phyloP scores from a whole-genome alignment of 164 flowering plant species.

The Vitis amurensis region DNA sequence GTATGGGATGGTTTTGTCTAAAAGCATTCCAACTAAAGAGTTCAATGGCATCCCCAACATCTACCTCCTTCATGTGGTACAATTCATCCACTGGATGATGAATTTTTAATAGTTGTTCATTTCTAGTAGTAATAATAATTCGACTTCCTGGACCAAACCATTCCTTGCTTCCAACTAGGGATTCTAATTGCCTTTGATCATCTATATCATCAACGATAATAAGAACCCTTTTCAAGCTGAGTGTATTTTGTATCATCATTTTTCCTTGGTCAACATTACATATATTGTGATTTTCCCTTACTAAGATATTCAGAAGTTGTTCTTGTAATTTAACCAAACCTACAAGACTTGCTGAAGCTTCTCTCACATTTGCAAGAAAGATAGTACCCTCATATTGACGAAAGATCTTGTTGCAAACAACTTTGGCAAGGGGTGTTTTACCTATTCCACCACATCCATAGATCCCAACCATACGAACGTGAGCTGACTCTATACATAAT shows the following conservation, averaged over 20 bases:
- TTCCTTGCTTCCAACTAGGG: background rate
- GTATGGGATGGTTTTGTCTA: background rate
- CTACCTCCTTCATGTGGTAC: background rate
- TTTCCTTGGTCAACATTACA: background rate
- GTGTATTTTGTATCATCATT: background rate
- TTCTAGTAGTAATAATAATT: background rate
- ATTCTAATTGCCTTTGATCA: background rate
- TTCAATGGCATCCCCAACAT: background rate
- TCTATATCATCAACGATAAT: constrained; percentile 3
- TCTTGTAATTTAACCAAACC: background rate
- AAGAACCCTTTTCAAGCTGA: background rate
- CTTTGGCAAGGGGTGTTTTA: background rate
- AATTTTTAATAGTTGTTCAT: background rate
- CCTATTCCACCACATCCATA: constrained; percentile 4
- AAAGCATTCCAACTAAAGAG: constrained; percentile 5
- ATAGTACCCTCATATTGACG: background rate
- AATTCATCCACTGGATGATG: no score
- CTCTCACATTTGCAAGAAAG: background rate
- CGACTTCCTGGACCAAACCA: background rate
- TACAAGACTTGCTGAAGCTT: background rate
- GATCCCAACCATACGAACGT: background rate
- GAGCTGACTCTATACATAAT: background rate
- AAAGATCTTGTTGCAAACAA: background rate
- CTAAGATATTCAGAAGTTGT: background rate
- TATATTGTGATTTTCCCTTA: background rate